Evolutionary conservation across 148 eudicot species (phyloP), one percentile per base, ranked within the genome.

Genomic region (Silene conica): DNA sequence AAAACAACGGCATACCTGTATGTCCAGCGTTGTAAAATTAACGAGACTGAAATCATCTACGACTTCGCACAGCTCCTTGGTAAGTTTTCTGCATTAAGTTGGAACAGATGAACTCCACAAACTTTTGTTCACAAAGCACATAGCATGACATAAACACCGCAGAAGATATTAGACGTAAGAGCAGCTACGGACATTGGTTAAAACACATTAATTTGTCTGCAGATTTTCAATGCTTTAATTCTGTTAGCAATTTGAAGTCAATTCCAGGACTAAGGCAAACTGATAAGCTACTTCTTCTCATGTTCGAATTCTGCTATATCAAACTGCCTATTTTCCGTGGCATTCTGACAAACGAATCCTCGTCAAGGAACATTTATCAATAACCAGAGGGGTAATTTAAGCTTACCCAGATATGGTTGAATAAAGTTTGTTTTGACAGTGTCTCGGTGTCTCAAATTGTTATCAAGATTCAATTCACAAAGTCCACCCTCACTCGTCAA

Each of bases 41-140:
- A 94, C 98, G 23, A 94, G 86, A 73, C 89, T 77, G 73, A 77
- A 92, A 67, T 85, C 82, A 72, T 92, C 97, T 64, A 94, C 63
- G 25, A 94, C 89, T 59, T 88, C 97, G 61, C 98, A 94, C 14
- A 94, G 86, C 80, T 87, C 93, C 84, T 91, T 89, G 22, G 97
- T 91, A 28, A 94, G 86, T 82, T 94, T 89, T 84, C 98, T 94
- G 88, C 80, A 81, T 21, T 1, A 76, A 34, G 54, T n/a, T 28
- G 31, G n/a, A 16, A 38, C 0, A 13, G 50, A 79, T n/a, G 65
- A 16, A 59, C 22, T 26, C 31, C 71, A 58, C 41, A n/a, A 65
- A 41, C 23, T 57, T 43, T 6, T 20, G 63, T 12, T 25, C 48
- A 56, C n/a, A 56, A 26, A 26, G 28, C 28, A 26, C 1, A 26